Evolutionary conservation across 176 grass and related monocot genomes (phyloP).

Genomic region (Cenchrus purpureus): DNA sequence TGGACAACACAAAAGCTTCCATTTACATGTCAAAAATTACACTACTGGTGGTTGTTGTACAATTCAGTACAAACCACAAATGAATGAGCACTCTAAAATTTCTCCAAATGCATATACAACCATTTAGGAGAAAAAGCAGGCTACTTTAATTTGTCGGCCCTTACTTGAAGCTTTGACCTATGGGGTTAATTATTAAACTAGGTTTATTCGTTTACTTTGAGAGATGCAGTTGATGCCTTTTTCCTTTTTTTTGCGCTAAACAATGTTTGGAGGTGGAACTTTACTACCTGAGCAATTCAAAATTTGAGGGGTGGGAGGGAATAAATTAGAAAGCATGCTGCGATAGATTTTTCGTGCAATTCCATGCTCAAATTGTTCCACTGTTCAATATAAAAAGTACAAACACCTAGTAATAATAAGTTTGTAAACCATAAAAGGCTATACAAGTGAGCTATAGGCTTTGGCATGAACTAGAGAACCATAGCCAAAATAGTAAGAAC

Average conservation of each 20-base stretch:
- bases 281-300: slow-evolving; percentile 20
- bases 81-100: no score
- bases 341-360: neutral
- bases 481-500: slow-evolving; percentile 12
- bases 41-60: neutral
- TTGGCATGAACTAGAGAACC: neutral
- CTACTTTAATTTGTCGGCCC: neutral
- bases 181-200: slow-evolving; percentile 14
- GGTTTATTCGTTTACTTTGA: slow-evolving; percentile 31
- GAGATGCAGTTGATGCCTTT: slow-evolving; percentile 13
- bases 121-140: neutral
- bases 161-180: slow-evolving; percentile 42
- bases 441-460: slow-evolving; percentile 6
- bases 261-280: slow-evolving; percentile 16
- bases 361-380: slow-evolving; percentile 19
- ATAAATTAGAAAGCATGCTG: slow-evolving; percentile 10
- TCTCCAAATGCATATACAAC: neutral
- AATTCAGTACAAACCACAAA: neutral
- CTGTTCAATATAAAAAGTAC: neutral
- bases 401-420: neutral
- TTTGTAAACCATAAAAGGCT: slow-evolving; percentile 14
- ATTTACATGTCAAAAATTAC: slow-evolving; percentile 20
- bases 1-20: neutral
- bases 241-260: neutral
- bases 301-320: slow-evolving; percentile 3